Evolutionary conservation across 306 rosid genomes (phyloP), one percentile per base, ranked within the genome.

Genomic region (Malus sylvestris): DNA sequence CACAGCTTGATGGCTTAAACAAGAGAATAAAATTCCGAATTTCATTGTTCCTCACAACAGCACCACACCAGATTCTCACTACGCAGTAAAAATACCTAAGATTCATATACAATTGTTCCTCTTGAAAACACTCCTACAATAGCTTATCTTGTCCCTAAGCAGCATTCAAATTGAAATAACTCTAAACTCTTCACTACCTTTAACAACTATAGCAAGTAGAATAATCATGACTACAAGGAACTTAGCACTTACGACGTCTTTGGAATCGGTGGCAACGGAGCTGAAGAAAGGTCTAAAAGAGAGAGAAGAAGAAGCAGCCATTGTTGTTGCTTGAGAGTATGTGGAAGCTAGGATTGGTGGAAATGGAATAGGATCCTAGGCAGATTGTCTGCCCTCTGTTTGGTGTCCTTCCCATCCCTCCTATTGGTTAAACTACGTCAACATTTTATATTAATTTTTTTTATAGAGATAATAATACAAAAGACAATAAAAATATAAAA

Each of bases 291-390:
- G 85, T 58, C 55, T 76, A 55, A 71, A 76, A 77, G 80, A 68
- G 63, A 73, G 53, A 12, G 85, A 69, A 70, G 87, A 72, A 44
- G 81, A 30, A 32, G 72, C 69, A 6, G 81, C 79, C 94, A 87
- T 86, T 3, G 66, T 15, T 23, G 85, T 72, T 66, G 18, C 2
- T 14, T 13, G 6, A 46, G 42, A 4, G 25, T 53, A 71, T 60
- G 79, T 64, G 66, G 63, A 74, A 58, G 77, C n/a, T 81, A 72
- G 73, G 85, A 79, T 42, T 35, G 40, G 68, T 63, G 42, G 68
- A 63, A 29, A 45, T 45, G 15, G 6, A 33, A 6, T 33, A 4
- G 6, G 35, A 33, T 33, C 1, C 35, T 33, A 27, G 27, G 27
- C 27, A 27, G 2, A 27, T 27, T 1, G 27, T 27, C 27, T 27